phyloP scores from a whole-genome alignment of 768 basidiomycete species.

The Mycena amicta region DNA sequence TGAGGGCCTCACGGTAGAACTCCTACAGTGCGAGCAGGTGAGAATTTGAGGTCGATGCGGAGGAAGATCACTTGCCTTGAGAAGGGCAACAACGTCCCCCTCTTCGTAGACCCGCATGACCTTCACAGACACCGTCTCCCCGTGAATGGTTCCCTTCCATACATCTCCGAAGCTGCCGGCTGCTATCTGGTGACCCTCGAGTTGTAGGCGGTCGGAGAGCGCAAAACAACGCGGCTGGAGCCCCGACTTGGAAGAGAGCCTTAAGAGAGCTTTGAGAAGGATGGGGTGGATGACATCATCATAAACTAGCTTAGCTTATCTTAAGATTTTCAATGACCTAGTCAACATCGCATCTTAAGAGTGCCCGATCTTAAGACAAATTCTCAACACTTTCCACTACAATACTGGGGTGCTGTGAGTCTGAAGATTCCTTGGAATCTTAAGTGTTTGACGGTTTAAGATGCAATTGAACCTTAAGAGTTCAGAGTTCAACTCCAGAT shows the following conservation, averaged over 20 bases:
- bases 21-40: constrained; percentile 12
- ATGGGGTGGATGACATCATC: constrained; percentile 17
- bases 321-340: too few relatives aligned
- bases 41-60: background rate
- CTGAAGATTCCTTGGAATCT: too few relatives aligned
- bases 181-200: constrained; percentile 2
- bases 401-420: too few relatives aligned
- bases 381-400: too few relatives aligned
- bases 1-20: constrained; percentile 21
- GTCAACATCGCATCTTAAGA: too few relatives aligned
- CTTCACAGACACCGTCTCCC: constrained; percentile 17
- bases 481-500: too few relatives aligned
- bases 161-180: constrained; percentile 22
- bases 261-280: constrained; percentile 14
- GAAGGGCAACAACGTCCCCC: constrained; percentile 11
- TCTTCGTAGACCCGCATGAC: constrained; percentile 20
- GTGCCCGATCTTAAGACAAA: too few relatives aligned
- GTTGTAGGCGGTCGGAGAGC: constrained; percentile 12
- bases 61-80: constrained; percentile 12
- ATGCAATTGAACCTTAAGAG: too few relatives aligned
- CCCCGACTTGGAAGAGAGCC: constrained; percentile 9
- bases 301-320: too few relatives aligned
- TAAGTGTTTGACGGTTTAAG: too few relatives aligned
- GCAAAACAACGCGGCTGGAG: constrained; percentile 15
- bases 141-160: constrained; percentile 13